A percentile compares a stretch with the other conserved stretches of the same genome.
Conservation (phyloP, 1,139 yeast species). For the Trichomonascaceae sp. region DNA sequence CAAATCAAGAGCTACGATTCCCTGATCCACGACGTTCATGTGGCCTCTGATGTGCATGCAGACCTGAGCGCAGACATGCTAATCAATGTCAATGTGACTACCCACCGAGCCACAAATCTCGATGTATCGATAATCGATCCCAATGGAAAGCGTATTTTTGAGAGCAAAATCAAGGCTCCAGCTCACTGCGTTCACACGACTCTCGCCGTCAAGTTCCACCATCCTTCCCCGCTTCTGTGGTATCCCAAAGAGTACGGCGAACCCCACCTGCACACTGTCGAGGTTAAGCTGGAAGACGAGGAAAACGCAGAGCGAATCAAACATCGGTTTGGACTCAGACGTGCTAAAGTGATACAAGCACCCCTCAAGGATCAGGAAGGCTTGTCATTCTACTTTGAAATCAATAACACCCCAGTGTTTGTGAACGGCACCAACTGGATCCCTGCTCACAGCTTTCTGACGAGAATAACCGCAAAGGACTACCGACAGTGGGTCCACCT, state of each 20-base stretch:
- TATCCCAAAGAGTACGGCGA: slow-evolving; percentile 31
- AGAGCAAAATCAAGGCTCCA: slow-evolving; percentile 3
- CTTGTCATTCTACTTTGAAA: slow-evolving; percentile 29
- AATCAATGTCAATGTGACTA: slow-evolving; percentile 10
- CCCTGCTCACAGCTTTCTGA: slow-evolving; percentile 32
- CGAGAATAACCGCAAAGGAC: slow-evolving; percentile 23
- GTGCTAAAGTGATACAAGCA: slow-evolving; percentile 30
- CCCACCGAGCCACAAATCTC: slow-evolving; percentile 6
- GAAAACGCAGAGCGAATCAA: slow-evolving; percentile 15
- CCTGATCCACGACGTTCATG: slow-evolving; percentile 12
- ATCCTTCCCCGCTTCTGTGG: slow-evolving; percentile 28
- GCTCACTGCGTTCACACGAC: not conserved
- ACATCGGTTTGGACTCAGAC: slow-evolving; percentile 29
- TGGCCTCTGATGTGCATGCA: slow-evolving; percentile 16
- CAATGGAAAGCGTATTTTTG: slow-evolving; percentile 1
- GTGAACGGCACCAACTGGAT: slow-evolving; percentile 36
- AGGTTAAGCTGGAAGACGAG: slow-evolving; percentile 7
- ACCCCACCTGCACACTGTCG: slow-evolving; percentile 26
- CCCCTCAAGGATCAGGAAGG: slow-evolving; percentile 25
- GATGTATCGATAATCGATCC: slow-evolving; percentile 10
- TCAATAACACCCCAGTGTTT: slow-evolving; percentile 30
- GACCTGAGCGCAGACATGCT: slow-evolving; percentile 9
- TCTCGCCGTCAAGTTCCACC: slow-evolving; percentile 3
- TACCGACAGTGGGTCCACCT: slow-evolving; percentile 28
- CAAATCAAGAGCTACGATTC: slow-evolving; percentile 21